Percentiles rank a stretch among this genome's conserved stretches.
Conservation (phyloP, 495 filamentous ascomycete genomes). For the Talaromyces liani region DNA sequence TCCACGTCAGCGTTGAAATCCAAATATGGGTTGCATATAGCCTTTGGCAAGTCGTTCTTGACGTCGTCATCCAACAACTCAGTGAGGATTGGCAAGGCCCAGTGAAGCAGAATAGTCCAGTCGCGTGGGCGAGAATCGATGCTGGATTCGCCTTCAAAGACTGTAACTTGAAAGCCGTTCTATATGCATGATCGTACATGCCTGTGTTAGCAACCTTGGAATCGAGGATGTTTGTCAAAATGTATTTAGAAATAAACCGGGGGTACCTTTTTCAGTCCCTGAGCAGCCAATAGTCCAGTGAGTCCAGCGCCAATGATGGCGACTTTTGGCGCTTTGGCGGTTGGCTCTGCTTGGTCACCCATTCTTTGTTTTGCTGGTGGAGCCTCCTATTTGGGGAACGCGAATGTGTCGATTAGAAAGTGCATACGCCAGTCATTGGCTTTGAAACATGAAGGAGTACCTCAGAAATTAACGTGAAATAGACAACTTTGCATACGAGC, state of each 20-base stretch:
- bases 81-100: constrained; percentile 36
- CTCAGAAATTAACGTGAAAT: neutral
- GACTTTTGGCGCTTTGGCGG: neutral
- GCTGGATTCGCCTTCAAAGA: constrained; percentile 6
- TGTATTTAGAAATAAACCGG: neutral
- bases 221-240: neutral
- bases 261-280: neutral
- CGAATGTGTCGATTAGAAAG: neutral
- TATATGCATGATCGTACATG: neutral
- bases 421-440: neutral
- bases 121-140: constrained; percentile 38
- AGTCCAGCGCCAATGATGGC: neutral
- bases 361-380: neutral
- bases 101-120: constrained; percentile 52
- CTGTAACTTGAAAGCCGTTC: constrained; percentile 4
- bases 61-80: constrained; percentile 35
- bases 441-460: neutral
- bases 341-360: neutral
- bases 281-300: neutral
- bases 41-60: neutral
- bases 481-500: neutral
- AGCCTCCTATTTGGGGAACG: neutral
- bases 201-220: neutral
- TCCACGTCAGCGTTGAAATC: constrained; percentile 27
- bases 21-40: constrained; percentile 3